phyloP scores from a whole-genome alignment of 2,329 filamentous ascomycete genomes.

The Helotiales sp. region DNA sequence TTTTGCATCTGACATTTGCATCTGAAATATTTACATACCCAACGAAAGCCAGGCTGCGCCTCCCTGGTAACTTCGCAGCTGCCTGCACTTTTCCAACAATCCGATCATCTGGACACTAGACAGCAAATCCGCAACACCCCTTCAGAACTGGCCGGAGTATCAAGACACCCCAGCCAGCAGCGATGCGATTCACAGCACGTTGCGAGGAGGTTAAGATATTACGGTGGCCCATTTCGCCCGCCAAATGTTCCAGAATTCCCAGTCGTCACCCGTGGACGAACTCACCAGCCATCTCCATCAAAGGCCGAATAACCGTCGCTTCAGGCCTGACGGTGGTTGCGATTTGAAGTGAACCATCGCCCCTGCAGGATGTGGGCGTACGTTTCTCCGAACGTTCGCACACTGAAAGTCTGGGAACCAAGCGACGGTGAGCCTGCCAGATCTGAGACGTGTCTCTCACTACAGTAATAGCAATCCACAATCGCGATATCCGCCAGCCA shows the following conservation, averaged over 20 bases:
- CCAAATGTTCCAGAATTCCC: neutral
- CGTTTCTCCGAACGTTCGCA: no score
- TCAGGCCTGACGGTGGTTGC: no score
- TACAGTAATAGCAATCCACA: conserved; percentile 7
- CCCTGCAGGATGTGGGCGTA: no score
- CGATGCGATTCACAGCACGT: neutral
- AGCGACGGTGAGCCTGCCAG: no score
- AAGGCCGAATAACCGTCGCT: conserved; percentile 11
- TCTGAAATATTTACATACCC: no score
- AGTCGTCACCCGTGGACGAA: no score
- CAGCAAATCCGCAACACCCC: neutral
- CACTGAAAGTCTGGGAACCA: no score
- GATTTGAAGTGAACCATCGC: no score
- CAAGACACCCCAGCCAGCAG: neutral
- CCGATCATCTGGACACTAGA: neutral
- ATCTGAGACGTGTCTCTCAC: conserved; percentile 10
- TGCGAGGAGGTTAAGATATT: neutral
- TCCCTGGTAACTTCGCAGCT: neutral
- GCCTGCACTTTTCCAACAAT: neutral
- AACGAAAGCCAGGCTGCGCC: conserved; percentile 13
- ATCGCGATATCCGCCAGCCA: neutral
- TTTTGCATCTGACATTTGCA: no score
- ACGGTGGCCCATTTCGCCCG: neutral
- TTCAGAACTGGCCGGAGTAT: conserved; percentile 8
- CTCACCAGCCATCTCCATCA: neutral